A percentile compares a stretch with the other conserved stretches of the same genome.
Conservation (phyloP, 148 eudicot species). For the Heliamphora exappendiculata region DNA sequence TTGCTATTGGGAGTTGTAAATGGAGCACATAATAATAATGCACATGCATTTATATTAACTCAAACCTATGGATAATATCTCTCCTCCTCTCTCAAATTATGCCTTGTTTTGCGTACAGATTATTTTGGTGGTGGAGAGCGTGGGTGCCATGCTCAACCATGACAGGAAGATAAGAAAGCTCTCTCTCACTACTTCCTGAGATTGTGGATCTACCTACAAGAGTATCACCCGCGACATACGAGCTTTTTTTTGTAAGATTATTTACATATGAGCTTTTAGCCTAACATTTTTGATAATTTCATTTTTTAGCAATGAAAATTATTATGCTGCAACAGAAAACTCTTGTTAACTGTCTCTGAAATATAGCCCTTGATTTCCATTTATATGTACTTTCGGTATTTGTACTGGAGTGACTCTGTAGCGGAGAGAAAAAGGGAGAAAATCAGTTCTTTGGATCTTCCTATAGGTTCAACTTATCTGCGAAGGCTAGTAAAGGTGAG, state of each 20-base stretch:
- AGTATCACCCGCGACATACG: not conserved
- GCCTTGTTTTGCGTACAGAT: conserved; percentile 36
- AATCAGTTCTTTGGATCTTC: too few species aligned
- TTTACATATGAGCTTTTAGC: not conserved
- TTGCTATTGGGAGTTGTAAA: not conserved
- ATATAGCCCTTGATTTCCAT: not conserved
- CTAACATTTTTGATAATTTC: not conserved
- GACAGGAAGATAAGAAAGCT: conserved; percentile 69
- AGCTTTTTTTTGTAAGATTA: too few species aligned
- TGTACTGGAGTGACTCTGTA: too few species aligned
- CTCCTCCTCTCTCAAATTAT: not conserved
- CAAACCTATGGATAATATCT: not conserved
- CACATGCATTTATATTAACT: not conserved
- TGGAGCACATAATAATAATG: not conserved
- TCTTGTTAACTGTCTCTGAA: not conserved
- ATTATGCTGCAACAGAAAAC: not conserved
- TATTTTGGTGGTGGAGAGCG: conserved; percentile 83
- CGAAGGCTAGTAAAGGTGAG: too few species aligned
- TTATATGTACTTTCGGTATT: too few species aligned
- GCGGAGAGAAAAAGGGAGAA: too few species aligned
- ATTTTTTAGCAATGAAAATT: not conserved
- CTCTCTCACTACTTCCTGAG: conserved; percentile 20
- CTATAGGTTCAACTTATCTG: too few species aligned
- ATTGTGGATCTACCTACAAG: not conserved
- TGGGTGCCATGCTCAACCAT: conserved; percentile 78